Evolutionary conservation across 1,139 yeast species (phyloP), one percentile per base, ranked within the genome.

Genomic region (Kodamaea suecica): DNA sequence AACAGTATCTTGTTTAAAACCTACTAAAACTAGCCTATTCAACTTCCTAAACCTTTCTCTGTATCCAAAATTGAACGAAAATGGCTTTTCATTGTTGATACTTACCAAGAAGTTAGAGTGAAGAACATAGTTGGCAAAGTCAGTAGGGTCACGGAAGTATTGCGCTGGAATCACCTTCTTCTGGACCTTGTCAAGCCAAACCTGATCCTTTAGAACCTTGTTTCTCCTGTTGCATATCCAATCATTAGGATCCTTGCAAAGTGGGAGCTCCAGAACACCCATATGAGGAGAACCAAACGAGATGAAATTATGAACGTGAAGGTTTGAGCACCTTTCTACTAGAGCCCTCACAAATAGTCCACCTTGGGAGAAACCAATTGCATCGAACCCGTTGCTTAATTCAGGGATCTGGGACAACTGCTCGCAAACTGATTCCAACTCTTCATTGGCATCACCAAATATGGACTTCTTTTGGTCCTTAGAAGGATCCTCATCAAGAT

Each of bases 241-340:
- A 48, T 81, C 84, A 4, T 52, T 50, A 4, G 66, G 59, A 2
- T 66, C 55, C 3, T 55, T 56, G 53, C 95, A 84, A 5, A 68
- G 55, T 0, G 90, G 90, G 30, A 85, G 61, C 42, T 84, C 92
- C 46, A 71, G 67, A 5, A 84, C 77, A 3, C 95, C 95, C 61
- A 80, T 73, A 49, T 85, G 95, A 0, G 95, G 95, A 1, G 88
- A 78, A 0, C 95, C 95, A 59, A 82, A 84, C 0, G 95, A 81
- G 11, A 84, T 63, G 33, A 85, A 60, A 33, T 69, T 78, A 37
- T 70, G 56, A 3, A 84, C 64, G 3, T 68, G 62, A 1, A 81
- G 61, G 35, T 63, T 61, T 2, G 56, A 40, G 49, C 87, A 80
- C 26, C 73, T 56, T 51, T 85, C 83, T 21, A 76, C 66, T 30